Evolutionary conservation across 768 basidiomycete species (phyloP).

Genomic region (Lyophyllum decastes): DNA sequence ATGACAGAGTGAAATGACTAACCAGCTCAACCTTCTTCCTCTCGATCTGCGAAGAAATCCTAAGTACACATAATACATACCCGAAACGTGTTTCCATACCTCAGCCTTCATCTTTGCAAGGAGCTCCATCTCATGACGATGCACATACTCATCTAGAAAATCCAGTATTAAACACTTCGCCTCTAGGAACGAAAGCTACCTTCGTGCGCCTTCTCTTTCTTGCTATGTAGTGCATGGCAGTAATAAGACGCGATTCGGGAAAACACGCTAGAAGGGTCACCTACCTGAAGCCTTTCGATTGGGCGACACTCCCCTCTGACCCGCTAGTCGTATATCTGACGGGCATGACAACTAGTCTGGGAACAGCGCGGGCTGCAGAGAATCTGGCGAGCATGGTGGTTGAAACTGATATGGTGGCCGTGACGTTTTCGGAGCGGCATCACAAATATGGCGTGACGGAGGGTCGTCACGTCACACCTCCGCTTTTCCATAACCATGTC

Average conservation of each 20-base stretch:
- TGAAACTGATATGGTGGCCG: slow-evolving; percentile 14
- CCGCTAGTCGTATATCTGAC: slow-evolving; percentile 39
- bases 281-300: slow-evolving; percentile 66
- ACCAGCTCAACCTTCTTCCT: slow-evolving; percentile 37
- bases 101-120: slow-evolving; percentile 58
- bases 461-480: slow-evolving; percentile 46
- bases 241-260: slow-evolving; percentile 20
- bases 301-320: slow-evolving; percentile 60
- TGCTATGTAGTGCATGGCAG: slow-evolving; percentile 38
- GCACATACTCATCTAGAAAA: slow-evolving; percentile 61
- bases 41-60: slow-evolving; percentile 27
- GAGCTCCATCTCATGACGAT: slow-evolving; percentile 56
- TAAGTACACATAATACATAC: neutral
- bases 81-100: slow-evolving; percentile 35
- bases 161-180: slow-evolving; percentile 5
- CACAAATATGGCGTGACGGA: slow-evolving; percentile 26
- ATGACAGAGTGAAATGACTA: slow-evolving; percentile 1
- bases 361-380: slow-evolving; percentile 42
- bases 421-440: slow-evolving; percentile 6
- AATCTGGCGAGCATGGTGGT: slow-evolving; percentile 44
- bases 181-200: slow-evolving; percentile 13
- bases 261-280: slow-evolving; percentile 20
- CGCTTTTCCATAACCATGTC: slow-evolving; percentile 62
- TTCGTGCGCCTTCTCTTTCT: slow-evolving; percentile 76
- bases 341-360: slow-evolving; percentile 35